Percentiles rank a stretch among this genome's conserved stretches.
Evolutionary conservation across 2,329 filamentous ascomycete species (phyloP).

Genomic region (Annulohypoxylon truncatum): DNA sequence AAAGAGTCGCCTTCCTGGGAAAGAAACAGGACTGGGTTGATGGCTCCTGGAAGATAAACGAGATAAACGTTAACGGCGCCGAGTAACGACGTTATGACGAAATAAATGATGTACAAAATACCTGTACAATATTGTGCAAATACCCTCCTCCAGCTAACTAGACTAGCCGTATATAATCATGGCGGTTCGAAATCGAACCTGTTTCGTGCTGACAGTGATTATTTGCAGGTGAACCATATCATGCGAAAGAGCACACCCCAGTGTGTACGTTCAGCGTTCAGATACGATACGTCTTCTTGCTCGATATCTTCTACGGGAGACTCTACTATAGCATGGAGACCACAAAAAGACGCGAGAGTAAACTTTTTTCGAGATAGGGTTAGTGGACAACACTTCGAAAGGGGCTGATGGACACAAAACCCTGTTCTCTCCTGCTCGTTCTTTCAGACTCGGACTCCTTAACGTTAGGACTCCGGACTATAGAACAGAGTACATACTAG

Average conservation of each 20-base stretch:
- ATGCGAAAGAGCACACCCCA: neutral
- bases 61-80: conserved; percentile 73
- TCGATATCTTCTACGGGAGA: conserved; percentile 47
- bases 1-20: conserved; percentile 80
- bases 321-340: conserved; percentile 63
- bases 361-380: conserved; percentile 47
- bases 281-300: conserved; percentile 74
- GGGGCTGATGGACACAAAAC: conserved; percentile 38
- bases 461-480: conserved; percentile 72
- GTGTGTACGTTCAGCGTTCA: conserved; percentile 58
- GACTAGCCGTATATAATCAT: conserved; percentile 37
- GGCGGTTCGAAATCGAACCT: neutral
- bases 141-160: conserved; percentile 53
- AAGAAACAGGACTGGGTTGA: conserved; percentile 85
- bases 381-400: conserved; percentile 33
- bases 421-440: conserved; percentile 58
- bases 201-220: neutral
- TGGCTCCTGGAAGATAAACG: conserved; percentile 77
- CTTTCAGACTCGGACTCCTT: conserved; percentile 71
- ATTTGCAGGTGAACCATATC: neutral
- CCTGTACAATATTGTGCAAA: conserved; percentile 52
- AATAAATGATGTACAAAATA: conserved; percentile 32
- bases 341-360: conserved; percentile 71
- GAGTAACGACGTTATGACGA: conserved; percentile 33
- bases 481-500: conserved; percentile 69